Percentiles rank a stretch among this genome's conserved stretches.
These are phyloP conservation scores for Aschersonia sp. DNA, from an alignment of 2,329 filamentous ascomycete genomes.

Conservation along the genomic window DNA sequence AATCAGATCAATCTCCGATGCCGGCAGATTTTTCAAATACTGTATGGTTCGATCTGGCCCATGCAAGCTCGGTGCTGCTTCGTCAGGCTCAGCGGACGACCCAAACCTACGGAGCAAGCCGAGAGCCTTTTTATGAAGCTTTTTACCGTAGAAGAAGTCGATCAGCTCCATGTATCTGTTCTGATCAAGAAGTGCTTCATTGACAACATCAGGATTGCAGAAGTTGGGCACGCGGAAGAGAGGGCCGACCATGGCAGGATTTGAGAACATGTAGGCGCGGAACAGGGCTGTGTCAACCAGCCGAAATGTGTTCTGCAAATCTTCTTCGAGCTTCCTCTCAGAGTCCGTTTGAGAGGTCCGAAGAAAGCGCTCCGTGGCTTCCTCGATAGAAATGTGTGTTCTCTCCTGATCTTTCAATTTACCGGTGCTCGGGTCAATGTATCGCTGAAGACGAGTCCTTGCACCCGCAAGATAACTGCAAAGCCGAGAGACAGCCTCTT, in stretches of 20 bases:
- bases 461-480: slow-evolving; percentile 83
- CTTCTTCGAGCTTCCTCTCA: slow-evolving; percentile 51
- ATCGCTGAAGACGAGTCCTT: slow-evolving; percentile 48
- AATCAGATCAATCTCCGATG: slow-evolving; percentile 79
- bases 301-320: slow-evolving; percentile 62
- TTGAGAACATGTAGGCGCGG: slow-evolving; percentile 86
- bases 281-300: slow-evolving; percentile 92
- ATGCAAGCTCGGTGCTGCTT: slow-evolving; percentile 44
- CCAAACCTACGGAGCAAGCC: slow-evolving; percentile 75
- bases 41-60: slow-evolving; percentile 74
- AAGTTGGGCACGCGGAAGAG: slow-evolving; percentile 95
- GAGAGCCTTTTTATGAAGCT: slow-evolving; percentile 74
- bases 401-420: slow-evolving; percentile 37
- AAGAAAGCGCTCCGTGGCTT: slow-evolving; percentile 41
- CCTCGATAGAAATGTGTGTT: slow-evolving; percentile 28
- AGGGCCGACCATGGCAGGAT: slow-evolving; percentile 70
- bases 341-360: slow-evolving; percentile 29
- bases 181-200: slow-evolving; percentile 79
- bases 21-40: slow-evolving; percentile 80
- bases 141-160: slow-evolving; percentile 96
- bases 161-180: slow-evolving; percentile 86
- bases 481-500: slow-evolving; percentile 66
- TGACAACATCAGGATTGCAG: slow-evolving; percentile 89
- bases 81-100: slow-evolving; percentile 34
- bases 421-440: slow-evolving; percentile 47